Percentiles rank a stretch among this genome's conserved stretches.
Conservation (phyloP, 768 basidiomycete species). For the Mycena belliarum region DNA sequence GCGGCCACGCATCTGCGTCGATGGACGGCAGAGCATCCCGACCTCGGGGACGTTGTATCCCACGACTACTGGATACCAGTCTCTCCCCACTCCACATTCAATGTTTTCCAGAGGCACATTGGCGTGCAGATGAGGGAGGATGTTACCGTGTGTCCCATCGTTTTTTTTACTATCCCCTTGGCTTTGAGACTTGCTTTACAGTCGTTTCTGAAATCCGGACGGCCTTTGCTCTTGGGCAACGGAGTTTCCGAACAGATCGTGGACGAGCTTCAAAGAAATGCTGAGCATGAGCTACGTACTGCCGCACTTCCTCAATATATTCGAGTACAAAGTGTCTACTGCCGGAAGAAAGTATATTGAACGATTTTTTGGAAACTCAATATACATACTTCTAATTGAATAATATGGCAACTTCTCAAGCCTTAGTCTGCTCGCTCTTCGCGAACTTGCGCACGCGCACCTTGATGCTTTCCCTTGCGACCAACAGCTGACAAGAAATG, state of each 20-base stretch:
- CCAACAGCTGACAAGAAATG: too few species aligned
- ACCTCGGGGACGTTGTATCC: constrained; percentile 60
- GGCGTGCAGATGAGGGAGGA: constrained; percentile 57
- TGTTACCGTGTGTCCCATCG: constrained; percentile 42
- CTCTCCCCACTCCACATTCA: constrained; percentile 52
- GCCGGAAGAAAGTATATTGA: constrained; percentile 41
- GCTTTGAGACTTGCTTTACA: constrained; percentile 27
- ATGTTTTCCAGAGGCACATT: constrained; percentile 36
- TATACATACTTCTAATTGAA: too few species aligned
- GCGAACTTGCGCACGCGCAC: too few species aligned
- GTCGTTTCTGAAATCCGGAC: constrained; percentile 65
- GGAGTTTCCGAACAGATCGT: constrained; percentile 58
- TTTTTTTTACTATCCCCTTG: neutral
- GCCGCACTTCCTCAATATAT: constrained; percentile 50
- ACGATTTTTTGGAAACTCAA: too few species aligned
- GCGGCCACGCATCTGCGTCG: constrained; percentile 56
- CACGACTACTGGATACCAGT: constrained; percentile 65
- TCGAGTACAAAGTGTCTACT: constrained; percentile 62
- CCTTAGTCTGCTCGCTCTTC: too few species aligned
- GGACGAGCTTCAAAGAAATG: constrained; percentile 52
- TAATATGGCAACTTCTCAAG: too few species aligned
- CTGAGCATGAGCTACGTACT: constrained; percentile 52
- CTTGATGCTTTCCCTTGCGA: too few species aligned
- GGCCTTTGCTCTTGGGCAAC: constrained; percentile 65
- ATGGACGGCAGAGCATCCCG: constrained; percentile 57